Percentiles rank a stretch among this genome's conserved stretches.
Conservation (phyloP, 306 rosid genomes). For the Cercis canadensis region DNA sequence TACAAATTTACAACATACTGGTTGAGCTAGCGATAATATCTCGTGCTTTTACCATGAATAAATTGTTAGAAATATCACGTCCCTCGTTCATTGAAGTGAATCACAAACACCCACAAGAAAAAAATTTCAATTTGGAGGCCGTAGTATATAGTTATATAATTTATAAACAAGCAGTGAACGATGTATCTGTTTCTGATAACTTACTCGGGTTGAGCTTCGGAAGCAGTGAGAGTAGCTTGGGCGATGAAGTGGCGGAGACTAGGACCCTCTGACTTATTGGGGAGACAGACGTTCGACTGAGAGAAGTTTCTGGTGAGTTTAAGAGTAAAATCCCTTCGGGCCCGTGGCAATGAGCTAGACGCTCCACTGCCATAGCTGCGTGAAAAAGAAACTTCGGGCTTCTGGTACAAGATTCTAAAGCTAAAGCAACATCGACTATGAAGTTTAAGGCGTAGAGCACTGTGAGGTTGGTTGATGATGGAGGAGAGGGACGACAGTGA, state of each 20-base stretch:
- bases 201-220: conserved; percentile 61
- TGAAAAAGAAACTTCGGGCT: conserved; percentile 31
- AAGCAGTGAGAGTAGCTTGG: conserved; percentile 60
- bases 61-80: too few relatives aligned
- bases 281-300: conserved; percentile 27
- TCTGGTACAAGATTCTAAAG: conserved; percentile 38
- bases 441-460: conserved; percentile 54
- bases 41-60: too few relatives aligned
- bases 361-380: conserved; percentile 33
- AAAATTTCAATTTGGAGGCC: neutral
- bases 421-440: conserved; percentile 49
- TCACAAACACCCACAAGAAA: neutral
- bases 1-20: too few relatives aligned
- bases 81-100: neutral
- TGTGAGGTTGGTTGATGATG: conserved; percentile 59
- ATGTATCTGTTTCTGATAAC: conserved; percentile 22
- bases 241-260: conserved; percentile 55
- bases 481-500: conserved; percentile 55
- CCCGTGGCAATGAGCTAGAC: conserved; percentile 20
- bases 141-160: neutral
- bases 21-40: too few relatives aligned
- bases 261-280: conserved; percentile 41
- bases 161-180: neutral
- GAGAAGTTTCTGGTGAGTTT: conserved; percentile 53
- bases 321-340: conserved; percentile 19